These are phyloP conservation scores for Acanthamoeba quina DNA, from an alignment of 208 protist species.

Conservation along the genomic window DNA sequence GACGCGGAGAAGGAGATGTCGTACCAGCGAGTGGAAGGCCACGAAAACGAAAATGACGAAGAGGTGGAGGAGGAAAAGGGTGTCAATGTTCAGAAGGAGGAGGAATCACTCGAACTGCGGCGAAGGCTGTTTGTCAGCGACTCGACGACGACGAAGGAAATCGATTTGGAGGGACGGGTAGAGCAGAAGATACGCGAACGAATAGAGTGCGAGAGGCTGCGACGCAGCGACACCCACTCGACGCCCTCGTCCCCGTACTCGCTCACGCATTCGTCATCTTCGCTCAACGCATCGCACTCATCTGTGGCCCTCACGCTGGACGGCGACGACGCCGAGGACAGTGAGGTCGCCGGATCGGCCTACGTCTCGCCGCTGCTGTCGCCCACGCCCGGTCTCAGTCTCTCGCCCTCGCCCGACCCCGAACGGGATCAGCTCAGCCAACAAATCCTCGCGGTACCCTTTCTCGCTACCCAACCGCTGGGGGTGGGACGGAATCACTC, in stretches of 20 bases:
- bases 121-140: neutral
- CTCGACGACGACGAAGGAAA: neutral
- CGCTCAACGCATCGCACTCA: neutral
- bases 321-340: neutral
- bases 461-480: neutral
- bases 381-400: neutral
- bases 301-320: neutral
- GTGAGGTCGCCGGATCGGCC: neutral
- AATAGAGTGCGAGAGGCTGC: conserved; percentile 8
- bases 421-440: neutral
- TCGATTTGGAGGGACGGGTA: neutral
- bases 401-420: conserved; percentile 31
- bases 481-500: too few species aligned
- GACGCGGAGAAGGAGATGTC: neutral
- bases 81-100: neutral
- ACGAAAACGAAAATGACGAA: neutral
- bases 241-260: neutral
- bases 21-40: neutral
- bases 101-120: neutral
- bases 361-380: neutral
- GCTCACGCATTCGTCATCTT: neutral
- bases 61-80: neutral
- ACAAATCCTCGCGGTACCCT: neutral
- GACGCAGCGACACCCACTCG: neutral
- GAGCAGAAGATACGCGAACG: conserved; percentile 8